Conservation (phyloP, 257 asterid species). For the Lycium ferocissimum region DNA sequence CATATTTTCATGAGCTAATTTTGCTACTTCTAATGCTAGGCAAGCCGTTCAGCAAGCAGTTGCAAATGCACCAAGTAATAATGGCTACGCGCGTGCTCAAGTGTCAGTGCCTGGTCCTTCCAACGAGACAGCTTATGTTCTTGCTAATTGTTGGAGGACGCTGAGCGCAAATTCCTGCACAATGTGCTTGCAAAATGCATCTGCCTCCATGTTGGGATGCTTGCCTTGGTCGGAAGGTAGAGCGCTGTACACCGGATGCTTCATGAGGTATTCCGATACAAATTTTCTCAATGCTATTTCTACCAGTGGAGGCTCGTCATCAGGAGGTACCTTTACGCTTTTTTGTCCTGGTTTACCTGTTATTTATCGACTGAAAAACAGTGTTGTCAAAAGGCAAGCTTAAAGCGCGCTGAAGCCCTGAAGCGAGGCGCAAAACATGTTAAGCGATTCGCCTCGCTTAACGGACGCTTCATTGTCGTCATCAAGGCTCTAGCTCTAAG, state of each 20-base stretch:
- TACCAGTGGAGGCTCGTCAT: not conserved
- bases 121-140: constrained; percentile 4
- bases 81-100: not conserved
- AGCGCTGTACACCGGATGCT: constrained; percentile 69
- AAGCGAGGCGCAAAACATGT: no score
- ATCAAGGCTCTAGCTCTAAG: no score
- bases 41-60: not conserved
- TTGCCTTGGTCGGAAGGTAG: constrained; percentile 29
- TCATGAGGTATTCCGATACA: constrained; percentile 67
- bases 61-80: not conserved
- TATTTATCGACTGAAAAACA: not conserved
- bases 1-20: no score
- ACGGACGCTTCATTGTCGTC: no score
- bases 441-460: no score
- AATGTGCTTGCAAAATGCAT: not conserved
- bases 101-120: not conserved
- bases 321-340: constrained; percentile 2
- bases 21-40: not conserved
- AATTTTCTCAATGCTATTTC: constrained; percentile 64
- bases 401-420: no score
- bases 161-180: not conserved
- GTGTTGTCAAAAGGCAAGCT: no score
- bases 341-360: not conserved
- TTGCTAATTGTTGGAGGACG: not conserved
- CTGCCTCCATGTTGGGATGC: constrained; percentile 21